Evolutionary conservation across 768 basidiomycete genomes (phyloP).

Genomic region (Tulasnella sp.): DNA sequence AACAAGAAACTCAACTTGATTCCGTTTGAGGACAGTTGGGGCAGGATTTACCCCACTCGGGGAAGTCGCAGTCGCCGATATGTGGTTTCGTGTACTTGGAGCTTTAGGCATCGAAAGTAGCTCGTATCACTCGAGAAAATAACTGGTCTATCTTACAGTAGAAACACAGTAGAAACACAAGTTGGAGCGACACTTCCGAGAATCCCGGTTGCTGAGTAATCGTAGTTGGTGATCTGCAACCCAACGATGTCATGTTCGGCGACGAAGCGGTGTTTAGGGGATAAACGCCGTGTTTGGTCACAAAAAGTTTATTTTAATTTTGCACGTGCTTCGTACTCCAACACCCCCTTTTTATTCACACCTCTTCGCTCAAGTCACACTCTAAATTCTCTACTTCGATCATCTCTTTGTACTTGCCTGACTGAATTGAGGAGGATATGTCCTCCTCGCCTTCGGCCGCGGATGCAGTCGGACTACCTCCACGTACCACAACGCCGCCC

Average conservation of each 20-base stretch:
- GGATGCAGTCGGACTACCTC: too few relatives aligned
- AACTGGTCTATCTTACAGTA: too few relatives aligned
- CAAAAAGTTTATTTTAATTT: background rate
- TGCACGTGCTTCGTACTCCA: background rate
- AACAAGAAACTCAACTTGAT: slow-evolving; percentile 7
- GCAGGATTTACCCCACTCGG: background rate
- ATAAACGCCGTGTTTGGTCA: background rate
- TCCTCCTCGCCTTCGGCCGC: background rate
- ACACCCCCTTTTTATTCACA: background rate
- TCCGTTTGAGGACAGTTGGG: slow-evolving; percentile 12
- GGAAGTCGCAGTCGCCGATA: background rate
- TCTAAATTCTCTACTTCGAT: background rate
- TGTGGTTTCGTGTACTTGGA: background rate
- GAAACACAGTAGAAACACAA: background rate
- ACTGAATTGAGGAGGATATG: background rate
- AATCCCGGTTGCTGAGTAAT: background rate
- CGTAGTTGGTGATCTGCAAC: background rate
- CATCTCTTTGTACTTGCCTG: background rate
- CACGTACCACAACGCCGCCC: background rate
- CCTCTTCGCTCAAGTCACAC: background rate
- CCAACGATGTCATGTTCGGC: background rate
- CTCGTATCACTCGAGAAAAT: too few relatives aligned
- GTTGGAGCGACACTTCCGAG: background rate
- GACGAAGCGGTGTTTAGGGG: background rate
- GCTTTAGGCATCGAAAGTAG: background rate